Evolutionary conservation across 2,329 filamentous ascomycete species (phyloP).

Genomic region (Fusarium graminum): DNA sequence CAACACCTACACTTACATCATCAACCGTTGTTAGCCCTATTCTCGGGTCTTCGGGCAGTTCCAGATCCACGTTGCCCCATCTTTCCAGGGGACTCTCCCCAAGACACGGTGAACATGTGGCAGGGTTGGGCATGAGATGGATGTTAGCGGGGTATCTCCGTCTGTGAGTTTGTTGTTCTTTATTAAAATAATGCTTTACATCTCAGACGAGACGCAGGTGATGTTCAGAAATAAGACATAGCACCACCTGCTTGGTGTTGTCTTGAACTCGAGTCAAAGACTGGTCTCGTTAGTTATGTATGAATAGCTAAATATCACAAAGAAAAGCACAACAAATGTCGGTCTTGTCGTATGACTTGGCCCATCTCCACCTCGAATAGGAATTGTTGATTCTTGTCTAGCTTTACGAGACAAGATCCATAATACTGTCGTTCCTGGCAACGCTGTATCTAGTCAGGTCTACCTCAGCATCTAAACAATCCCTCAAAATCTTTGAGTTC

Average conservation of each 20-base stretch:
- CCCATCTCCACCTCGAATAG: conserved; percentile 1
- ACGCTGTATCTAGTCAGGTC: background rate
- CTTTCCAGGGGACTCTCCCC: conserved; percentile 28
- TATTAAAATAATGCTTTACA: background rate
- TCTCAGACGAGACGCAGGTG: background rate
- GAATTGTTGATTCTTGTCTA: background rate
- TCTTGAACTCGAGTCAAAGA: background rate
- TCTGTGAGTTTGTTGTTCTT: background rate
- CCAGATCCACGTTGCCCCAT: conserved; percentile 31
- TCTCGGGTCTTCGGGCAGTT: conserved; percentile 13
- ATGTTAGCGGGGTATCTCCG: conserved; percentile 13
- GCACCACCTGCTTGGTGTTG: background rate
- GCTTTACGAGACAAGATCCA: background rate
- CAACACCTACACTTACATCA: conserved; percentile 5
- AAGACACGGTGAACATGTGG: conserved; percentile 24
- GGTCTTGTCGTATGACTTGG: conserved; percentile 5
- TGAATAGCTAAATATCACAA: background rate
- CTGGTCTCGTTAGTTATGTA: background rate
- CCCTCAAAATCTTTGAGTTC: background rate
- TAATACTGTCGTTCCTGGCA: background rate
- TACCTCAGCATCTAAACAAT: background rate
- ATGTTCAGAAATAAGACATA: conserved; percentile 5
- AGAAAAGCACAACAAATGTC: background rate
- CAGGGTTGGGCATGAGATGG: conserved; percentile 8
- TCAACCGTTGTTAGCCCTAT: conserved; percentile 13